Evolutionary conservation across 306 rosid genomes (phyloP), one percentile per base, ranked within the genome.

Genomic region (Hippophae tibetana): DNA sequence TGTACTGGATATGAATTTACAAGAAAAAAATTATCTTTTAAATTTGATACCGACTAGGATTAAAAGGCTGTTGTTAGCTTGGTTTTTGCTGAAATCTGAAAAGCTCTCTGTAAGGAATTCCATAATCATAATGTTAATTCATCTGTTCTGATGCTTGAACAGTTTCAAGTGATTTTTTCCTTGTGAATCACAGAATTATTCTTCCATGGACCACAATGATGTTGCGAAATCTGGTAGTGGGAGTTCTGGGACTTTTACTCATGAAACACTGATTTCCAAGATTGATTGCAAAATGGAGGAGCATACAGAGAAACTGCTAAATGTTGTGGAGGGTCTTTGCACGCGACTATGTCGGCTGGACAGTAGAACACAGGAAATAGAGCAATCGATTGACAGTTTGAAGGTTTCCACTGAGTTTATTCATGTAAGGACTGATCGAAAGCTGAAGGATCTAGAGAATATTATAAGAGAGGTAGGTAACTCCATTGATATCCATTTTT

Each of bases 391-490:
- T 10, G 77, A 63, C 1, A 77, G 60, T 18, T 63, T 78, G 74
- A 74, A 66, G 65, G 72, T 58, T 31, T 67, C 72, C 6, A 38
- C 57, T 11, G 74, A 58, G 41, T 38, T 44, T 43, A 59, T 58
- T 40, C 61, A 66, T 31, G 73, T 71, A 47, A 70, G 61, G 50
- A 60, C 71, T 50, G 77, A 70, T 12, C 52, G 61, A 47, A 72
- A 72, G 52, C 65, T 79, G 56, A 67, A 42, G 52, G 69, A 71
- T 25, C 63, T 79, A 6, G 72, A 64, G 46, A 70, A 71, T 61
- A 63, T 67, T 49, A 50, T 74, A 6, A 51, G 43, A 41, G 63
- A 74, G 79, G 79, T 74, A 74, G 79, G 79, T 74, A 63, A 0
- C 13, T 53, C 7, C 9, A 13, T 13, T 42, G 14, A 10, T 13